Percentiles rank a stretch among this genome's conserved stretches.
Evolutionary conservation across 1,284 basidiomycete genomes (phyloP).

Genomic region (Puccinia hordei): DNA sequence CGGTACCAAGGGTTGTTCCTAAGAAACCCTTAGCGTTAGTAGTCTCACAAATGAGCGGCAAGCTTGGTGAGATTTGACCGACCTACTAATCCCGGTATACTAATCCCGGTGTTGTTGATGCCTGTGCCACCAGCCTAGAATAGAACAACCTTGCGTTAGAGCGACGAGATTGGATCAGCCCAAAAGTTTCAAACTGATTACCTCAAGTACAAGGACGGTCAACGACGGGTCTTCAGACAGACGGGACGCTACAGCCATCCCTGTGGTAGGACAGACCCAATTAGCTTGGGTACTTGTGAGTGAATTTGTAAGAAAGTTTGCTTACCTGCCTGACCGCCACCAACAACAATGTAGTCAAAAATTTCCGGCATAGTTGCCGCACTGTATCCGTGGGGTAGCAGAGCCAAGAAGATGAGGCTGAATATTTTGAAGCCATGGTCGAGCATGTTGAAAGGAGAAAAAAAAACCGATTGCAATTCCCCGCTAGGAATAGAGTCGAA

Average conservation of each 20-base stretch:
- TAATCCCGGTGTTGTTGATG: slow-evolving; percentile 22
- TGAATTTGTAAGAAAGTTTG: not conserved
- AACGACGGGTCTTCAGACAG: slow-evolving; percentile 35
- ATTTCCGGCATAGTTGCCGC: slow-evolving; percentile 16
- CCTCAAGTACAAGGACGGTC: slow-evolving; percentile 40
- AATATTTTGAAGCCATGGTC: slow-evolving; percentile 30
- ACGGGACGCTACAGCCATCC: slow-evolving; percentile 34
- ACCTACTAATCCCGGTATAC: slow-evolving; percentile 25
- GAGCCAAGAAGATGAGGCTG: slow-evolving; percentile 15
- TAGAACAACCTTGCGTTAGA: not conserved
- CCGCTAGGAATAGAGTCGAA: not conserved
- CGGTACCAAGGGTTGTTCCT: slow-evolving; percentile 27
- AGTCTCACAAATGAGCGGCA: no score
- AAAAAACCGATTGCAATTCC: not conserved
- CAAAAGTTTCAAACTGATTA: not conserved
- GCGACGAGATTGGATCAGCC: not conserved
- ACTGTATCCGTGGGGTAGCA: not conserved
- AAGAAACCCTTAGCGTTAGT: not conserved
- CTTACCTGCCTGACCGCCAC: slow-evolving; percentile 36
- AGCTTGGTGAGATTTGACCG: not conserved
- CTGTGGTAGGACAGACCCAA: not conserved
- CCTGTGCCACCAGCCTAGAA: slow-evolving; percentile 31
- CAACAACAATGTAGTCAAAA: slow-evolving; percentile 45
- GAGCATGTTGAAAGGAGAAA: slow-evolving; percentile 4
- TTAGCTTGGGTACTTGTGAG: not conserved